Base-by-base conservation (phyloP, 805 yeast genomes). In the Candida quercuum region DNA sequence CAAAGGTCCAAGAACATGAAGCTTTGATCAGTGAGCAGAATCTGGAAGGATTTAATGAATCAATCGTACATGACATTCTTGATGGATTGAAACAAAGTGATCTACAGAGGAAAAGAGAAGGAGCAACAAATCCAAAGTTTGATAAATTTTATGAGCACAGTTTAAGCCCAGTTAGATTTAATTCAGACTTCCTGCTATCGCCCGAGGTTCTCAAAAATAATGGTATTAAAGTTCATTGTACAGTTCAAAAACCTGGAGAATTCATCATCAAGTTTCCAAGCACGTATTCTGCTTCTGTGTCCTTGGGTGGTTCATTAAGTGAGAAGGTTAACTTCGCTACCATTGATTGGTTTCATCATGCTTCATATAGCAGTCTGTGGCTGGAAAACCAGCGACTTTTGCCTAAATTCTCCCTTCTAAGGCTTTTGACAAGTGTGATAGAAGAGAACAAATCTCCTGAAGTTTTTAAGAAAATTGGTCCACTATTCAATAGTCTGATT, bases 241-340 rank as follows among this genome's bases (percentile, higher is more conserved):
- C 73, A 0, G 52, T 67, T n/a, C 89, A 82, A 52, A 64, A 63
- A 27, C 77, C 81, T 0, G 85, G 86, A 1, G 84, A 82, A 25
- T 66, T 69, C 38, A 59, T 83, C 6, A 61, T 81, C 40, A 76
- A 71, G 39, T 77, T 61, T 45, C 87, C 89, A 0, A 65, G 67
- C 38, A 51, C 74, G 1, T 81, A 74, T 50, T 62, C 80, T 1
- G 55, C 76, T 12, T 59, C 55, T 5, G 51, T 79, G 3, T 74
- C 81, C 0, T 53, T 74, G 13, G 88, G 87, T 0, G 66, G 76
- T 35, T 68, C 69, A 29, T 54, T 80, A 6, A 69, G 73, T 36
- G 85, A 82, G 54, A 65, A 69, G 25, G 74, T 72, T 3, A 68
- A 70, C 38, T 72, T 81, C 61, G 82, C 84, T 1, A 67, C 82